A percentile compares a stretch with the other conserved stretches of the same genome.
Conservation (phyloP, 2,329 filamentous ascomycete species). For the Pyrenochaeta sp. region DNA sequence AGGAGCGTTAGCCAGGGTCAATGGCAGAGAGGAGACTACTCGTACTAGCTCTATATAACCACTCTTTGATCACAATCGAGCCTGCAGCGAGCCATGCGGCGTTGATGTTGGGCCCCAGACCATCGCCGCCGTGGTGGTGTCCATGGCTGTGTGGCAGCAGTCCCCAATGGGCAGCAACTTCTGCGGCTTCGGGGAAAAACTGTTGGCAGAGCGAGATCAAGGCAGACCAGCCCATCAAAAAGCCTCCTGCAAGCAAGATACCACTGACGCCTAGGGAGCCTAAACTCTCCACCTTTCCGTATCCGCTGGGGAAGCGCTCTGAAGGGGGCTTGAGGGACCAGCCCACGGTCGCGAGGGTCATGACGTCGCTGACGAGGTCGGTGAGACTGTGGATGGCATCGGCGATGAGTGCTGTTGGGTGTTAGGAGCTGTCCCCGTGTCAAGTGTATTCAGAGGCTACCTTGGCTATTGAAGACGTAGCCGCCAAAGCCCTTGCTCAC, state of each 20-base stretch:
- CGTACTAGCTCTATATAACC: conserved; percentile 92
- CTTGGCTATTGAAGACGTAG: conserved; percentile 92
- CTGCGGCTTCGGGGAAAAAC: conserved; percentile 56
- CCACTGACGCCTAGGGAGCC: conserved; percentile 92
- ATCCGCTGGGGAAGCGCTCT: conserved; percentile 84
- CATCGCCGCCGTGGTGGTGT: conserved; percentile 67
- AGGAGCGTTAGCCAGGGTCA: conserved; percentile 29
- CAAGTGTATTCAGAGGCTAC: conserved; percentile 22
- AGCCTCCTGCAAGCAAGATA: conserved; percentile 84
- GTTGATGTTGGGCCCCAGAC: conserved; percentile 81
- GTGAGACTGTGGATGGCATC: conserved; percentile 96
- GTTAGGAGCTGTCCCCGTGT: conserved; percentile 21
- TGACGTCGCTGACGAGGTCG: conserved; percentile 91
- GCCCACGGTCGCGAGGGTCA: conserved; percentile 92
- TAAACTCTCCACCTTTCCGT: conserved; percentile 97
- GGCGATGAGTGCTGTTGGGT: conserved; percentile 73
- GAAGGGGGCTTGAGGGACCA: conserved; percentile 89
- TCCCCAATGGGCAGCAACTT: conserved; percentile 52
- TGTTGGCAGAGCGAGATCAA: conserved; percentile 64
- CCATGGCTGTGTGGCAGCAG: conserved; percentile 64
- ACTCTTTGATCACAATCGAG: conserved; percentile 93
- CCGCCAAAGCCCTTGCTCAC: conserved; percentile 91
- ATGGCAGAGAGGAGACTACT: background rate
- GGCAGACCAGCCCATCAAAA: conserved; percentile 83
- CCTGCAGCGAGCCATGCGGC: conserved; percentile 93